phyloP scores from a whole-genome alignment of 805 yeast species.

The Myxozyma lipomycoides region DNA sequence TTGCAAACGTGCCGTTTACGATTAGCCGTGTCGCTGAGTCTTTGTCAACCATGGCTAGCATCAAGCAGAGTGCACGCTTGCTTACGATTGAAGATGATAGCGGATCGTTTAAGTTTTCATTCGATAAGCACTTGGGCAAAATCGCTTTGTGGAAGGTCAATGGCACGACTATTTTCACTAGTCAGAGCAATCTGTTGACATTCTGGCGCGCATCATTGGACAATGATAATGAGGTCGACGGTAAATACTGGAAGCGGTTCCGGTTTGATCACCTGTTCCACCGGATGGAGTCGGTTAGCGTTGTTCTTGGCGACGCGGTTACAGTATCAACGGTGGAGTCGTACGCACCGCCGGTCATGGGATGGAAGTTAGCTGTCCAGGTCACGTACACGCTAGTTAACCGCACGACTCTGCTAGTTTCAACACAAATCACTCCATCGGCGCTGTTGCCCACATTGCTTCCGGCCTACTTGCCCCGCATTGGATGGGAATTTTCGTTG shows the following conservation, averaged over 20 bases:
- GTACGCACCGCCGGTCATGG: slow-evolving; percentile 33
- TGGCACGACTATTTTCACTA: slow-evolving; percentile 8
- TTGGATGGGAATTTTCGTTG: slow-evolving; percentile 38
- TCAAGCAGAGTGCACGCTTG: too few relatives aligned
- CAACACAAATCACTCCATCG: slow-evolving; percentile 7
- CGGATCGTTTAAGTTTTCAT: slow-evolving; percentile 1
- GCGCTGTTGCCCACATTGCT: slow-evolving; percentile 22
- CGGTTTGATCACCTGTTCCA: slow-evolving; percentile 31
- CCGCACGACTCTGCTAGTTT: not conserved
- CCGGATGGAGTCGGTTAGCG: not conserved
- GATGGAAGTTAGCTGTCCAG: slow-evolving; percentile 34
- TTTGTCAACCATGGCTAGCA: not conserved
- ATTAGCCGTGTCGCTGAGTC: not conserved
- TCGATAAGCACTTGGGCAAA: slow-evolving; percentile 6
- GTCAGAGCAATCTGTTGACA: slow-evolving; percentile 10
- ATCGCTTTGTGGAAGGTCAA: slow-evolving; percentile 12
- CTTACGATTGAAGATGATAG: not conserved
- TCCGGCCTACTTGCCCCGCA: slow-evolving; percentile 37
- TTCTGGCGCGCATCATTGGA: slow-evolving; percentile 39
- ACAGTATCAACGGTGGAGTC: not conserved
- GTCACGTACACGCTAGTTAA: slow-evolving; percentile 16
- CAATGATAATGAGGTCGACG: slow-evolving; percentile 34
- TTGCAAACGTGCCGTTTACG: slow-evolving; percentile 2
- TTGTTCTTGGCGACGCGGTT: not conserved
- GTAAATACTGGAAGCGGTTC: slow-evolving; percentile 34